Conservation (phyloP, 805 yeast species). For the Candida pseudofarinosa region DNA sequence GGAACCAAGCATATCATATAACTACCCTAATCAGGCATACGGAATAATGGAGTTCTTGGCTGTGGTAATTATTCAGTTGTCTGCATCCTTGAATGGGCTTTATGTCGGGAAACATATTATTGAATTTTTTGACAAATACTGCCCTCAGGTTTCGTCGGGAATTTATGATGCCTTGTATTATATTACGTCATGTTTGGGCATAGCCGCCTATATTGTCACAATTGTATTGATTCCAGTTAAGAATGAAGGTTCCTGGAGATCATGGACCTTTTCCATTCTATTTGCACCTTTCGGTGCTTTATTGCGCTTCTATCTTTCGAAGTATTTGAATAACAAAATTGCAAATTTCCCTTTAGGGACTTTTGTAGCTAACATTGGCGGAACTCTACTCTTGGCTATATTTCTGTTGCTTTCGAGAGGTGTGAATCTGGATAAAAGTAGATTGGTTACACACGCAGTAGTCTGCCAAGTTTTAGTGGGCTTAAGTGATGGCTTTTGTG, state of each 20-base stretch:
- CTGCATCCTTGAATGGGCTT: slow-evolving; percentile 58
- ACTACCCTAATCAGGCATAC: slow-evolving; percentile 62
- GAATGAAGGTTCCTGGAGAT: slow-evolving; percentile 46
- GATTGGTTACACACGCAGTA: slow-evolving; percentile 26
- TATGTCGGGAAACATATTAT: slow-evolving; percentile 53
- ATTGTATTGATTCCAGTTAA: slow-evolving; percentile 40
- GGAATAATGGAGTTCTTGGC: slow-evolving; percentile 75
- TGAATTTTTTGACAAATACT: slow-evolving; percentile 18
- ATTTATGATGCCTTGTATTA: slow-evolving; percentile 19
- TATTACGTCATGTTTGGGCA: slow-evolving; percentile 17
- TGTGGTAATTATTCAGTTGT: slow-evolving; percentile 55
- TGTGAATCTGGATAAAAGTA: slow-evolving; percentile 9
- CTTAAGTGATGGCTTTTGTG: slow-evolving; percentile 64
- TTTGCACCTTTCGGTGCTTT: slow-evolving; percentile 73
- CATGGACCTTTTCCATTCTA: slow-evolving; percentile 64
- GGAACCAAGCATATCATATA: slow-evolving; percentile 25
- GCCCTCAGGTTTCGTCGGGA: slow-evolving; percentile 13
- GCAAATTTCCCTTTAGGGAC: slow-evolving; percentile 54
- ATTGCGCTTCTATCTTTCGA: slow-evolving; percentile 52
- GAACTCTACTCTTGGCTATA: slow-evolving; percentile 41
- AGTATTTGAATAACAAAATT: slow-evolving; percentile 39
- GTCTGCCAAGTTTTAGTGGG: slow-evolving; percentile 54
- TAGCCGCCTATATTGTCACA: slow-evolving; percentile 22
- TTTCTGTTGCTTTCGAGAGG: slow-evolving; percentile 35
- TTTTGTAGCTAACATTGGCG: slow-evolving; percentile 45